Evolutionary conservation across 78 protist genomes (phyloP), one percentile per base, ranked within the genome.

Genomic region (Protostelium mycophagum): DNA sequence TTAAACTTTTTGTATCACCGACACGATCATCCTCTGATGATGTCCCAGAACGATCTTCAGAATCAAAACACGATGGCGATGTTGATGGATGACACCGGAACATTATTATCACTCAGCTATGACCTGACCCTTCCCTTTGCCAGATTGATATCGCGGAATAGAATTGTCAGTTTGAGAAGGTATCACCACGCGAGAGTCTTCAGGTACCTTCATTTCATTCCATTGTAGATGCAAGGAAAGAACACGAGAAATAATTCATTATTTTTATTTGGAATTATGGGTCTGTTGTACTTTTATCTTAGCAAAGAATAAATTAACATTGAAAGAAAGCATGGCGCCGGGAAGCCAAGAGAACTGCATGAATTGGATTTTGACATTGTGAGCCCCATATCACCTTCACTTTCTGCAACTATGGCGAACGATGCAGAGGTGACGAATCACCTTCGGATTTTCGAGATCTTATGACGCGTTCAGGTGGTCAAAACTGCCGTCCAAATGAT

Each of bases 51-150:
- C 73, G 73, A 51, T 16, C 5, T 85, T 16, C 37, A 36, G 86
- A 36, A 16, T 85, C 86, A 85, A 16, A 35, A 35, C 16, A 39
- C 31, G 31, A 88, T 86, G 1, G 92, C 92, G 0, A 85, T 83
- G 10, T 88, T 93, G 38, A 63, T 93, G 23, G 95, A 93, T 38
- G 93, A 93, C 38, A 89, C 91, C 51, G 95, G 95, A 9, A 93
- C 91, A 0, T 91, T 93, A 10, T 89, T 93, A 1, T 36, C 86
- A 36, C 39, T 93, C 84, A 91, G 93, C 0, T 89, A 88, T 35
- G 95, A 93, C 51, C 87, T 93, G 1, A 93, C 95, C 16, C 85
- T 89, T 0, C 95, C 95, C 9, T 93, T 92, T 90, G 95, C 95
- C 38, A 34, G 95, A 31, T 92, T 89, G 35, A 92, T 93, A 0